These are phyloP conservation scores for Aphanomyces cochlioides DNA, from an alignment of 352 stramenopile species.

Conservation along the genomic window DNA sequence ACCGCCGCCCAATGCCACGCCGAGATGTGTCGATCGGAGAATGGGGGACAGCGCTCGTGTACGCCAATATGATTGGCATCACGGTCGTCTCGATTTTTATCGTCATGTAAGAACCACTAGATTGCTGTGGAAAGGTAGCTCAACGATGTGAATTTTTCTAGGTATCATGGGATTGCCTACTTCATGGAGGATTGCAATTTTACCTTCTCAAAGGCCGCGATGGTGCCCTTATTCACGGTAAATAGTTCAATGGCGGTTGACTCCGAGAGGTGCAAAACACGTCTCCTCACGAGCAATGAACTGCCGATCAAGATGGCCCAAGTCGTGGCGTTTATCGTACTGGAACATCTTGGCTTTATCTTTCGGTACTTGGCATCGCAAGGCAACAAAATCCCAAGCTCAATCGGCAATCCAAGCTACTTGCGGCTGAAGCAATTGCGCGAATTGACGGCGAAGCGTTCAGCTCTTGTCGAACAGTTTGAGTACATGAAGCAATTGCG, in stretches of 20 bases:
- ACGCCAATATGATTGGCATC: slow-evolving; percentile 82
- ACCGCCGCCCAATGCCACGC: slow-evolving; percentile 28
- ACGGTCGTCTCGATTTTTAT: slow-evolving; percentile 81
- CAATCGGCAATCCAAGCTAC: slow-evolving; percentile 74
- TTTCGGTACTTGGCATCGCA: slow-evolving; percentile 79
- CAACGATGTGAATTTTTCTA: background rate
- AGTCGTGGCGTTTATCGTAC: slow-evolving; percentile 73
- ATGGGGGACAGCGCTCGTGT: slow-evolving; percentile 76
- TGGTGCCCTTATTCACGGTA: slow-evolving; percentile 72
- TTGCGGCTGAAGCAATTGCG: slow-evolving; percentile 82
- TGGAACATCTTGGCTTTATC: slow-evolving; percentile 82
- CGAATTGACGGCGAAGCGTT: slow-evolving; percentile 55
- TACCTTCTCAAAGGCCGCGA: slow-evolving; percentile 56
- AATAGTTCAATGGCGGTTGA: slow-evolving; percentile 39
- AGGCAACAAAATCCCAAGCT: slow-evolving; percentile 65
- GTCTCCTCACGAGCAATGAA: slow-evolving; percentile 38
- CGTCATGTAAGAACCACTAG: slow-evolving; percentile 46
- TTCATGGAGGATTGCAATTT: slow-evolving; percentile 78
- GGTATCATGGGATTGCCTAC: slow-evolving; percentile 56
- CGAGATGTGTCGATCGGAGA: slow-evolving; percentile 62
- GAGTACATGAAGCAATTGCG: slow-evolving; percentile 81
- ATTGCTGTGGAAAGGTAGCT: too few species aligned
- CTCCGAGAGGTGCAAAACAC: slow-evolving; percentile 38
- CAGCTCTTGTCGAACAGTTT: slow-evolving; percentile 65
- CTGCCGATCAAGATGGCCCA: slow-evolving; percentile 65